A percentile compares a stretch with the other conserved stretches of the same genome.
Evolutionary conservation across 129 eudicot species (phyloP).

Genomic region (Calendula officinalis): DNA sequence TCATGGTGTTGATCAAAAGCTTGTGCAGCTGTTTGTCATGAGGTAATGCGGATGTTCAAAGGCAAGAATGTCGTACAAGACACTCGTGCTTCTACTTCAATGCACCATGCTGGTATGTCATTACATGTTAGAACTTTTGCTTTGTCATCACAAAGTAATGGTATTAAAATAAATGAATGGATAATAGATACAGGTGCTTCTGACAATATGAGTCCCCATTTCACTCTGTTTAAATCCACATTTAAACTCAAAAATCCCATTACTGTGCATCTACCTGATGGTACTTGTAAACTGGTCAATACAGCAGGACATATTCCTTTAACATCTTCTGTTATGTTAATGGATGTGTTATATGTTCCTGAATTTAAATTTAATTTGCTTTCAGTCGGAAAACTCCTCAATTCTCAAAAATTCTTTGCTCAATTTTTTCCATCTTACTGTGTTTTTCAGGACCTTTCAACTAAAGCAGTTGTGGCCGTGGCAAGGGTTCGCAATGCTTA

Average conservation of each 20-base stretch:
- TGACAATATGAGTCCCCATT: neutral
- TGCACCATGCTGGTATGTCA: neutral
- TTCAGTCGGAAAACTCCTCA: neutral
- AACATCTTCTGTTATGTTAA: neutral
- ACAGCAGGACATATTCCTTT: neutral
- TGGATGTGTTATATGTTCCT: neutral
- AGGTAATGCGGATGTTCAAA: neutral
- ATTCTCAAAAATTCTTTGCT: neutral
- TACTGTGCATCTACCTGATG: neutral
- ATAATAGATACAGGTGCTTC: neutral
- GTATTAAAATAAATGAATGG: neutral
- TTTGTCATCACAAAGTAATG: neutral
- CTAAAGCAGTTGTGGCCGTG: neutral
- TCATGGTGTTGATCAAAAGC: neutral
- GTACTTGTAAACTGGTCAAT: neutral
- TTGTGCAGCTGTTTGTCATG: neutral
- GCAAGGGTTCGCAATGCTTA: neutral
- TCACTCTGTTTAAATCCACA: too few species aligned
- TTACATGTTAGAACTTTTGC: neutral
- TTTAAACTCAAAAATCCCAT: neutral
- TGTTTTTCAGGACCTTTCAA: constrained; percentile 1
- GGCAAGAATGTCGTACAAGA: neutral
- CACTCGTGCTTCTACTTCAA: too few species aligned
- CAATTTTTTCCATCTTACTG: neutral
- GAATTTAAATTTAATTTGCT: neutral